These are phyloP conservation scores for Ehretia macrophylla DNA, from an alignment of 257 asterid genomes.

Conservation along the genomic window DNA sequence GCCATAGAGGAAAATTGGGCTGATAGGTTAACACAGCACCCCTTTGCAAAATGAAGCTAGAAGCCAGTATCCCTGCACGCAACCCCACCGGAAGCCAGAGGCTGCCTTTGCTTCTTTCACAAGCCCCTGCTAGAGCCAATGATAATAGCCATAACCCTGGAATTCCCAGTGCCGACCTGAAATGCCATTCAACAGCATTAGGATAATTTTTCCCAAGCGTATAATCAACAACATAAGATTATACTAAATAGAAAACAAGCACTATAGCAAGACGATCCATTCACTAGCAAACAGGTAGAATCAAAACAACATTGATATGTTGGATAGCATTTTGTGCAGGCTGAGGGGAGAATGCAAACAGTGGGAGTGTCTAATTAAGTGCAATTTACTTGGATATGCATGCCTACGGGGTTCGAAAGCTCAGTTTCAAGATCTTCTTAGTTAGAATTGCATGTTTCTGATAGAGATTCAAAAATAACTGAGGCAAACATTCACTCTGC, in stretches of 20 bases:
- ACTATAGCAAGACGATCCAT: no score
- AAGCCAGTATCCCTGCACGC: conserved; percentile 74
- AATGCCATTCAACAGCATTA: conserved; percentile 5
- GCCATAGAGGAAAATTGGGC: conserved; percentile 57
- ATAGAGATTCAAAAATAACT: no score
- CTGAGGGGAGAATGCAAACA: no score
- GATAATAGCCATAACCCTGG: conserved; percentile 89
- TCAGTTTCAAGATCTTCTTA: no score
- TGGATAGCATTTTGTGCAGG: no score
- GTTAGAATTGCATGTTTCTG: no score
- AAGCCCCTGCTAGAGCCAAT: conserved; percentile 72
- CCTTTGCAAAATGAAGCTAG: conserved; percentile 47
- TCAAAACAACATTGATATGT: no score
- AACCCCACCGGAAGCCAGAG: conserved; percentile 80
- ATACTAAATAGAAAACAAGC: background rate
- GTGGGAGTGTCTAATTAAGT: no score
- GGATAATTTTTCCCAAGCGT: background rate
- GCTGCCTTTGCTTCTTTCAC: conserved; percentile 67
- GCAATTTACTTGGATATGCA: no score
- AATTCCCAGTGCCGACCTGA: conserved; percentile 73
- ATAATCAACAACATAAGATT: background rate
- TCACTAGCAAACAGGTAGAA: no score
- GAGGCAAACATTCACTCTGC: no score
- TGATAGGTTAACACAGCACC: conserved; percentile 56
- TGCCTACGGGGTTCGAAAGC: no score